Percentiles rank a stretch among this genome's conserved stretches.
Conservation (phyloP, 169 alveolate species). For the Plasmodium gonderi region DNA sequence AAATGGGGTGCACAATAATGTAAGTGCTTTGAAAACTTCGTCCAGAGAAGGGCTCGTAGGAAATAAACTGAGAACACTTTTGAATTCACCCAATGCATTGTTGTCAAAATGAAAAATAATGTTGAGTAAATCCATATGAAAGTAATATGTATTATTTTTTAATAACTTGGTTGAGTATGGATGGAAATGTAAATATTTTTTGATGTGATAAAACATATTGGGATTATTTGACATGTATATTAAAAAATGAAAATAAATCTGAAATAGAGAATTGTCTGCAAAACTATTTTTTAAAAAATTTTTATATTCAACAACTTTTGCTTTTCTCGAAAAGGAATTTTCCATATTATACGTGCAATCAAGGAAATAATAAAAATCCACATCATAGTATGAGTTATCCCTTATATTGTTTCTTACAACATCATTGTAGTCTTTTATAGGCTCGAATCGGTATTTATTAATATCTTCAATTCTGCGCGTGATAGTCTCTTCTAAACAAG, state of each 20-base stretch:
- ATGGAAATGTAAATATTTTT: slow-evolving; percentile 64
- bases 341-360: background rate
- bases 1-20: slow-evolving; percentile 30
- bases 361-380: slow-evolving; percentile 43
- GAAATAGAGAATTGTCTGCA: slow-evolving; percentile 15
- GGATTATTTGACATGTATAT: slow-evolving; percentile 49
- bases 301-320: background rate
- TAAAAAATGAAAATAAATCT: slow-evolving; percentile 41
- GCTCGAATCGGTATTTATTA: slow-evolving; percentile 35
- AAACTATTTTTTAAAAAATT: background rate
- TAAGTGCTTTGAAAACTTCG: slow-evolving; percentile 15
- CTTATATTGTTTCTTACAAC: slow-evolving; percentile 49
- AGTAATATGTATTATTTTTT: slow-evolving; percentile 27
- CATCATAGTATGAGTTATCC: slow-evolving; percentile 27
- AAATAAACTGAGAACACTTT: slow-evolving; percentile 33
- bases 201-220: slow-evolving; percentile 34
- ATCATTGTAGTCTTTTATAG: slow-evolving; percentile 39
- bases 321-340: background rate
- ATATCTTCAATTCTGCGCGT: slow-evolving; percentile 5
- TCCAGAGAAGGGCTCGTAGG: slow-evolving; percentile 57
- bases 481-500: background rate
- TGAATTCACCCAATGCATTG: slow-evolving; percentile 18
- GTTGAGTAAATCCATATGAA: slow-evolving; percentile 44
- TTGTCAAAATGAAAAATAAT: slow-evolving; percentile 50
- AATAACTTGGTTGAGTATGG: slow-evolving; percentile 29